These are phyloP conservation scores for Cynara cardunculus DNA, from an alignment of 129 eudicot species.

Conservation along the genomic window DNA sequence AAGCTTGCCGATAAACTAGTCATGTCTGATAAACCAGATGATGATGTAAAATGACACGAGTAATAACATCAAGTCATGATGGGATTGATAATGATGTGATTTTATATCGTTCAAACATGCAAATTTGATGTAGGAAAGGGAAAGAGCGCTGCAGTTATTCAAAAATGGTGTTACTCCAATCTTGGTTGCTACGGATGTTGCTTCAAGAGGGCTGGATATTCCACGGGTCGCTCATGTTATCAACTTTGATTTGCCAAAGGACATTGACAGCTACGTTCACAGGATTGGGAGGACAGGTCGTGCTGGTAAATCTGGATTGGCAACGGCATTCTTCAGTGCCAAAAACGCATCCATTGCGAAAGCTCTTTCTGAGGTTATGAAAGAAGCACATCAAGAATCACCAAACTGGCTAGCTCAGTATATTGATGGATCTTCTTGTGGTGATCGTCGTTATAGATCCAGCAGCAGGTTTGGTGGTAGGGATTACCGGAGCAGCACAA, in stretches of 20 bases:
- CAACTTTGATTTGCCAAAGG: constrained; percentile 62
- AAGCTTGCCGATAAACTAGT: no score
- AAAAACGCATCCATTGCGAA: constrained; percentile 47
- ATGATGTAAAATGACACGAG: neutral
- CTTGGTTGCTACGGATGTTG: constrained; percentile 78
- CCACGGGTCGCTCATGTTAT: constrained; percentile 69
- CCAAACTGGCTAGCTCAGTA: constrained; percentile 62
- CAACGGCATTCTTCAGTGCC: constrained; percentile 59
- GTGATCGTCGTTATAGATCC: constrained; percentile 29
- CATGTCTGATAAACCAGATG: neutral
- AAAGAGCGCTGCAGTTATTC: constrained; percentile 47
- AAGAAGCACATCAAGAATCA: constrained; percentile 61
- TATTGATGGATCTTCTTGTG: constrained; percentile 24
- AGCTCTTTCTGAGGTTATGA: constrained; percentile 52
- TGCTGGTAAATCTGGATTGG: constrained; percentile 76
- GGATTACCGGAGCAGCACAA: constrained; percentile 34
- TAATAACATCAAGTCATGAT: neutral
- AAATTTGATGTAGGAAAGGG: constrained; percentile 45
- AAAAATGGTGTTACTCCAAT: constrained; percentile 51
- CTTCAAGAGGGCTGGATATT: constrained; percentile 69
- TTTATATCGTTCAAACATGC: neutral
- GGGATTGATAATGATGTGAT: neutral
- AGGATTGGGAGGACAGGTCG: constrained; percentile 80
- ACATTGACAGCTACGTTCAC: constrained; percentile 70
- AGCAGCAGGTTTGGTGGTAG: constrained; percentile 50